Evolutionary conservation across 2,329 filamentous ascomycete species (phyloP).

Genomic region (Monosporascus sp.): DNA sequence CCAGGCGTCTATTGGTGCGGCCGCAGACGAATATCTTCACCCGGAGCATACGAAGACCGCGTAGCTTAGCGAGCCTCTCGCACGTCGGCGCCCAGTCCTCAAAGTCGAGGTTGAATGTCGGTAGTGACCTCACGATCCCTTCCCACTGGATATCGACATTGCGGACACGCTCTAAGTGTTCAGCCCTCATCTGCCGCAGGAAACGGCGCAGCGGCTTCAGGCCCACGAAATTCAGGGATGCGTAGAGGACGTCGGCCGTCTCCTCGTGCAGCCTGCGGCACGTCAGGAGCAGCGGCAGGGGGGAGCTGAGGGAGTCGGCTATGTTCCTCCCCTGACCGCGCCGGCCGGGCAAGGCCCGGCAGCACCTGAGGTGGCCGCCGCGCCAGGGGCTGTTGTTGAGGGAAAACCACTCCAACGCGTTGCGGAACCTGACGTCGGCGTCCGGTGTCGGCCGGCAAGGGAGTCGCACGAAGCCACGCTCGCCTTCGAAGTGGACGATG

Average conservation of each 20-base stretch:
- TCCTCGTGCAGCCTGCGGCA: constrained; percentile 1
- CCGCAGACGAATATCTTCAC: constrained; percentile 1
- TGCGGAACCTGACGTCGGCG: not conserved
- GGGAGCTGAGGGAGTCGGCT: not conserved
- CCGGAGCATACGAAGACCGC: not conserved
- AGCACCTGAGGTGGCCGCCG: constrained; percentile 1
- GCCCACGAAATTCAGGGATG: not conserved
- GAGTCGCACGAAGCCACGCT: not conserved
- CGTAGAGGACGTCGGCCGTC: not conserved
- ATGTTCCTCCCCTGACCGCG: not conserved
- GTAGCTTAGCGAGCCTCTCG: not conserved
- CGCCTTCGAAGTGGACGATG: not conserved
- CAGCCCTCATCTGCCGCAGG: not conserved
- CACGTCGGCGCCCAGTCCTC: constrained; percentile 1
- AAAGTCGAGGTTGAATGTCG: not conserved
- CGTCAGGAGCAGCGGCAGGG: not conserved
- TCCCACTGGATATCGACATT: constrained; percentile 1
- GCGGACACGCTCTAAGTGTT: not conserved
- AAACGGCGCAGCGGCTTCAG: constrained; percentile 1
- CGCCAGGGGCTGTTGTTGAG: constrained; percentile 1
- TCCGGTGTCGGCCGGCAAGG: not conserved
- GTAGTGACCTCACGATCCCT: not conserved
- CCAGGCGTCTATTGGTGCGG: not conserved
- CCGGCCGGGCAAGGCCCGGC: not conserved
- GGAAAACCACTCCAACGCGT: not conserved